Conservation (phyloP, 2,329 filamentous ascomycete species). For the Aspergillus sp. region DNA sequence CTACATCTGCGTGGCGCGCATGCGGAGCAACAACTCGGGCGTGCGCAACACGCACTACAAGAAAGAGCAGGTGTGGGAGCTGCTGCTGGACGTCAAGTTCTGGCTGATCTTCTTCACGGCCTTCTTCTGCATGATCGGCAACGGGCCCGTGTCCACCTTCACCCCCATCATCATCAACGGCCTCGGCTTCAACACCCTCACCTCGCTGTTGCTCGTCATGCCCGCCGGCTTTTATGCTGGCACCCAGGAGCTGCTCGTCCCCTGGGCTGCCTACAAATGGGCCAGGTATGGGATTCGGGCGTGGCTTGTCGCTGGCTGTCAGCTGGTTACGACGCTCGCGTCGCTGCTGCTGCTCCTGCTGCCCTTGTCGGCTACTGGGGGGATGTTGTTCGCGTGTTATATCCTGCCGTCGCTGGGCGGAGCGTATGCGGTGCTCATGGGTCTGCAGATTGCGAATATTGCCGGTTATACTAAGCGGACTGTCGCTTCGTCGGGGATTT, state of each 20-base stretch:
- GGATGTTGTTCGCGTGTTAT: conserved; percentile 49
- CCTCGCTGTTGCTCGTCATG: conserved; percentile 45
- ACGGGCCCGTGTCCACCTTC: conserved; percentile 48
- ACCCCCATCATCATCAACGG: conserved; percentile 47
- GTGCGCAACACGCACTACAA: conserved; percentile 47
- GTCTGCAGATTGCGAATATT: conserved; percentile 51
- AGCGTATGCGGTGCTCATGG: conserved; percentile 53
- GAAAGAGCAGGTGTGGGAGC: conserved; percentile 36
- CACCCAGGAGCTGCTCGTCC: conserved; percentile 40
- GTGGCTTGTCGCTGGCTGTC: conserved; percentile 41
- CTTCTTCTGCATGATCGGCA: conserved; percentile 44
- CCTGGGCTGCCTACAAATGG: conserved; percentile 43
- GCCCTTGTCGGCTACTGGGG: conserved; percentile 42
- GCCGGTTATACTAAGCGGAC: conserved; percentile 54
- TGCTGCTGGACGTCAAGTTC: conserved; percentile 11
- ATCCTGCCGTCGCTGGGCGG: conserved; percentile 48
- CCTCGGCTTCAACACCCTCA: conserved; percentile 45
- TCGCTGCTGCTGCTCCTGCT: conserved; percentile 46
- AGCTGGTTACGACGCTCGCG: conserved; percentile 43
- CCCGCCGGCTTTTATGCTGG: conserved; percentile 40
- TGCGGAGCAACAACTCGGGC: conserved; percentile 27
- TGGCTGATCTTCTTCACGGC: conserved; percentile 36
- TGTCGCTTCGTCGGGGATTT: conserved; percentile 49
- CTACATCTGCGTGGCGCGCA: conserved; percentile 24
- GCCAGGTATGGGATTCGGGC: conserved; percentile 20